Evolutionary conservation across 2,329 filamentous ascomycete genomes (phyloP), one percentile per base, ranked within the genome.

Genomic region (Plectosphaerella sp.): DNA sequence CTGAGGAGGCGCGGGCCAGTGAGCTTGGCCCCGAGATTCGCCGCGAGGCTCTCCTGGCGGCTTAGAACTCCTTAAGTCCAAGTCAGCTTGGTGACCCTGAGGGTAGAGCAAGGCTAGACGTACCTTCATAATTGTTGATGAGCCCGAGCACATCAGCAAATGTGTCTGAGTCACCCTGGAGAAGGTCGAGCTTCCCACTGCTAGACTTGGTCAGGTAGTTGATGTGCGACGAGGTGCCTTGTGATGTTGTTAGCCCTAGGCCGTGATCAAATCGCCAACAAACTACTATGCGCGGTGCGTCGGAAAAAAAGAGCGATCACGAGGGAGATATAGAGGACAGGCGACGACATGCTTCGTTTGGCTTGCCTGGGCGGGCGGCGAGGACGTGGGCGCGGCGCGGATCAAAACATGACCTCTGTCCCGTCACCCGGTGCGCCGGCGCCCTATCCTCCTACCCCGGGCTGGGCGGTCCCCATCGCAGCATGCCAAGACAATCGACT

Each of bases 21-120:
- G 16, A 92, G 86, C 59, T 90, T 88, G 51, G 89, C 91, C 61
- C 91, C 91, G 24, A 96, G 78, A 62, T 91, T 93, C 53, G 88
- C 87, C 46, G 91, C 91, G 61, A 96, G 83, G 67, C 88, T 93
- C 71, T 96, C 91, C 67, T 93, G 89, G 51, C 89, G 84, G 62
- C 89, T 88, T 49, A 96, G 75, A 15, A 94, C 89, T 58, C 86
- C 90, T 79, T 54, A 22, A 12, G 15, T 46, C 52, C 16, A 48
- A 45, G 46, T 53, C 18, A 52, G 39, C 35, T 41, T 48, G 48
- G 47, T 9, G n/a, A 11, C 8, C 50, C n/a, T 45, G 41, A 16
- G 28, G 37, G 15, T 12, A 15, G 18, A 37, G 47, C 24, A 24
- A 50, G 35, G 45, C 33, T 3, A 9, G 7, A 51, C 64, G 54